phyloP scores from a whole-genome alignment of 495 filamentous ascomycete species.

The Neurospora tetrasperma region DNA sequence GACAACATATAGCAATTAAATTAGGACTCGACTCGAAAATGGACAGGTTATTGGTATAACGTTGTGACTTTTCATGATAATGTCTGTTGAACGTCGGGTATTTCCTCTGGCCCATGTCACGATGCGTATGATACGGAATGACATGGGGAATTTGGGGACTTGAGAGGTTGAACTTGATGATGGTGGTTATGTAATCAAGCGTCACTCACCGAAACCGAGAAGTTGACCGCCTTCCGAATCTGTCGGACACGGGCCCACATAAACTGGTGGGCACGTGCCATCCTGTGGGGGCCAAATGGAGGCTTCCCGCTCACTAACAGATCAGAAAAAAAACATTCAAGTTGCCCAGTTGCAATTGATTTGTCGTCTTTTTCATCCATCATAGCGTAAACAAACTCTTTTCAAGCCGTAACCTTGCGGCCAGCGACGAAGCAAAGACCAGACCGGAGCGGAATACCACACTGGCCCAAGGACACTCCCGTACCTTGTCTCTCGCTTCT shows the following conservation, averaged over 20 bases:
- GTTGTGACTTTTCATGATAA: no score
- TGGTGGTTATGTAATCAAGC: neutral
- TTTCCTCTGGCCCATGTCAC: neutral
- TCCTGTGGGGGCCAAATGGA: neutral
- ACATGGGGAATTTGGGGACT: neutral
- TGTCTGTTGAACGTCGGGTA: no score
- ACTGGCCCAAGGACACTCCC: neutral
- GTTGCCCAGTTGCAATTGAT: neutral
- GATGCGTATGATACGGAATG: neutral
- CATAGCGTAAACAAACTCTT: neutral
- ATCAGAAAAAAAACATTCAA: neutral
- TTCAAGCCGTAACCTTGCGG: neutral
- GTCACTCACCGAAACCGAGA: neutral
- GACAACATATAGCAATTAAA: neutral
- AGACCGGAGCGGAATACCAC: neutral
- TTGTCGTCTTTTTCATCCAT: neutral
- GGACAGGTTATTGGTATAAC: neutral
- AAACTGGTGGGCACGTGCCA: constrained; percentile 5
- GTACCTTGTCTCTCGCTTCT: neutral
- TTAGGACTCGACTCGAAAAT: neutral
- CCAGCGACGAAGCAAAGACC: neutral
- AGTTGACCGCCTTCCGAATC: constrained; percentile 8
- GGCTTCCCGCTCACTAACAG: neutral
- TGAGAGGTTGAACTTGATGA: neutral
- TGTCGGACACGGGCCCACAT: neutral